Percentiles rank a stretch among this genome's conserved stretches.
Evolutionary conservation across 306 rosid genomes (phyloP).

Genomic region (Dryas drummondii): DNA sequence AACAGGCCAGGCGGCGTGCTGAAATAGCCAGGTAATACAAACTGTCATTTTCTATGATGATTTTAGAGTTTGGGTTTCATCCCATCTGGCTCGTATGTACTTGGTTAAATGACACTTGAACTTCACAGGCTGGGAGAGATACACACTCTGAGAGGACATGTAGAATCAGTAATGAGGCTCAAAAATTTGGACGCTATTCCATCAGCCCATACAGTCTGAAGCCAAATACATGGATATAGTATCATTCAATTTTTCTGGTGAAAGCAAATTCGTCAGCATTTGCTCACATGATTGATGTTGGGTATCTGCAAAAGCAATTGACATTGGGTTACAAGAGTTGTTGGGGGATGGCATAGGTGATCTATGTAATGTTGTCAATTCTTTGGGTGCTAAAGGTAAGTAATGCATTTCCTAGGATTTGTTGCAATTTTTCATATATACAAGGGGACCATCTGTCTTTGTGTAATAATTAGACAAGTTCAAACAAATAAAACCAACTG

Average conservation of each 20-base stretch:
- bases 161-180: conserved; percentile 70
- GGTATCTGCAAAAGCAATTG: conserved; percentile 17
- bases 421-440: conserved; percentile 6
- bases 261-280: conserved; percentile 26
- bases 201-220: conserved; percentile 69
- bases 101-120: neutral
- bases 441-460: conserved; percentile 12
- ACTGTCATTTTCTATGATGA: neutral
- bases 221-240: conserved; percentile 10
- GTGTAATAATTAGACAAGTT: conserved; percentile 20
- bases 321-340: conserved; percentile 2
- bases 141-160: conserved; percentile 71
- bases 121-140: conserved; percentile 70
- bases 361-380: conserved; percentile 20
- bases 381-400: conserved; percentile 12
- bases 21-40: conserved; percentile 62
- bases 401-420: conserved; percentile 1
- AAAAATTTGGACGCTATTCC: conserved; percentile 58
- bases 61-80: neutral
- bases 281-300: conserved; percentile 24
- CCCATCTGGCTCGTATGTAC: neutral
- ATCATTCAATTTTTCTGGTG: neutral
- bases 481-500: conserved; percentile 10
- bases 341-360: conserved; percentile 18
- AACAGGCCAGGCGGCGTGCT: conserved; percentile 72